Evolutionary conservation across 2,329 filamentous ascomycete species (phyloP), one percentile per base, ranked within the genome.

Genomic region (Talaromyces rugulosus): DNA sequence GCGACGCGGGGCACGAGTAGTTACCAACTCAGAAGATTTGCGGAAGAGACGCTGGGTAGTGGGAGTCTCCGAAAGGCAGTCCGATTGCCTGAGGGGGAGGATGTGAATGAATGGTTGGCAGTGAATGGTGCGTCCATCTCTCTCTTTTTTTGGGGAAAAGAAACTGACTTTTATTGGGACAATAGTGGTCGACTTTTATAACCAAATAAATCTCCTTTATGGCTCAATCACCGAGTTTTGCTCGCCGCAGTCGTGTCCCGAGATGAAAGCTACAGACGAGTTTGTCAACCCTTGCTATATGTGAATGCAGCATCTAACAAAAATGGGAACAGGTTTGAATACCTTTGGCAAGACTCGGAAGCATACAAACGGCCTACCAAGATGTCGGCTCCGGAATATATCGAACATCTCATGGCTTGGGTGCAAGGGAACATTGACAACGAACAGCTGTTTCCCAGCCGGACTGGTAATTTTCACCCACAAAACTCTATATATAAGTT

Each of bases 251-350:
- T 92, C 92, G 66, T 99, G 95, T 76, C 95, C 95, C 0, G 95
- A 98, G 80, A 99, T 99, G 95, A 99, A 99, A 79, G 95, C 95
- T n/a, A 99, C 95, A 9, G 96, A 99, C 80, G 95, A 99, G 89
- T 95, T 84, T 66, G 86, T 62, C 14, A 9, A 47, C 11, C 16
- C 2, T 4, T 14, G 7, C 9, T 33, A 11, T 7, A 40, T 40
- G 4, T 63, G 18, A 7, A 47, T 18, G 44, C 33, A 27, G 4
- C 40, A 4, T 28, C 60, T 62, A 23, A 12, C 11, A 2, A 5
- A 51, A 64, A 58, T 1, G 11, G 11, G 33, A 11, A 1, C 63
- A 94, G 91, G 72, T 99, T 98, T 77, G 95, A 99, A 78, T 99
- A 99, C 78, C 88, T 99, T 67, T 99, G 95, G 95, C 95, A 99